phyloP scores from a whole-genome alignment of 345 rosid species.

The Murraya paniculata region DNA sequence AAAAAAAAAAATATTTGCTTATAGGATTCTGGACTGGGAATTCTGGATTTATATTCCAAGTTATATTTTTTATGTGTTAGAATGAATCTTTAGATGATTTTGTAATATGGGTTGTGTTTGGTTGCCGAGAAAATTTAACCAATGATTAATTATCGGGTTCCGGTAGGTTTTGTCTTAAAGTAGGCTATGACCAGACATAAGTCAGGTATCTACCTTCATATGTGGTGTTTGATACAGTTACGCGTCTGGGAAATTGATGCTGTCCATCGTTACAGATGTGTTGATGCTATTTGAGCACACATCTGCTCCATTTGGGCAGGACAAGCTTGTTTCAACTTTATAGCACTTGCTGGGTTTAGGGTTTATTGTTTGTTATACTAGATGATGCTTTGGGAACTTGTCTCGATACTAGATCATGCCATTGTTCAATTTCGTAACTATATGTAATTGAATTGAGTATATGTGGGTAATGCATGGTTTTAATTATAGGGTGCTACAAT shows the following conservation, averaged over 20 bases:
- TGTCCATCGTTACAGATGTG: constrained; percentile 19
- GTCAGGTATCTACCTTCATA: constrained; percentile 21
- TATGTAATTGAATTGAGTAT: background rate
- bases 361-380: background rate
- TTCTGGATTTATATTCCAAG: background rate
- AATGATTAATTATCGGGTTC: background rate
- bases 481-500: too few relatives aligned
- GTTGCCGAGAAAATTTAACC: background rate
- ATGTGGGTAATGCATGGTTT: too few relatives aligned
- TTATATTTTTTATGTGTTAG: background rate
- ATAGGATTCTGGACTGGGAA: background rate
- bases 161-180: background rate
- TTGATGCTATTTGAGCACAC: background rate
- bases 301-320: constrained; percentile 20
- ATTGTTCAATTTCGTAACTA: background rate
- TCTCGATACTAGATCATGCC: background rate
- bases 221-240: constrained; percentile 20
- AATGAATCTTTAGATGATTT: background rate
- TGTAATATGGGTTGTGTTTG: background rate
- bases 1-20: background rate
- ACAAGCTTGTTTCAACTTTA: background rate
- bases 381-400: too few relatives aligned
- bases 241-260: constrained; percentile 10
- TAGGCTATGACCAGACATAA: background rate
- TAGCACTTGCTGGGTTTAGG: too few relatives aligned